Conservation (phyloP, 116 monocot species). For the Trichopus zeylanicus region DNA sequence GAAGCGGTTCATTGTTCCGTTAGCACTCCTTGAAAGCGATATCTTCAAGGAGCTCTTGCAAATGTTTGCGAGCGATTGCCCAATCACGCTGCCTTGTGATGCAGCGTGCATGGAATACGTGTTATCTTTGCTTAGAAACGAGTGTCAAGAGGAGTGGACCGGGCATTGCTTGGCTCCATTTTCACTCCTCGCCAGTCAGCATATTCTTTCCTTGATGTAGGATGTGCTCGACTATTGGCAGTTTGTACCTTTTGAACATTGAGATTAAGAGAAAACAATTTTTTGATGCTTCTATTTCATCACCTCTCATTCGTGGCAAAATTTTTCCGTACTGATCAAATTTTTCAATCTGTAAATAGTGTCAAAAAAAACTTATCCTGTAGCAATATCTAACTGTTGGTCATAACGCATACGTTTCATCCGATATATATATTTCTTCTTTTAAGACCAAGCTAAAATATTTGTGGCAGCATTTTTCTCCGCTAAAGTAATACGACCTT, state of each 20-base stretch:
- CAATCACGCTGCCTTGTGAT: conserved; percentile 26
- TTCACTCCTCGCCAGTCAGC: not conserved
- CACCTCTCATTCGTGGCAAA: too few species aligned
- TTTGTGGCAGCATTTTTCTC: too few species aligned
- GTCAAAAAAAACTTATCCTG: too few species aligned
- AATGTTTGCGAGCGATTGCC: conserved; percentile 21
- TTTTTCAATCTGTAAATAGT: too few species aligned
- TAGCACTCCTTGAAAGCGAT: not conserved
- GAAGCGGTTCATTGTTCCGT: conserved; percentile 15
- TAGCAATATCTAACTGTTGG: too few species aligned
- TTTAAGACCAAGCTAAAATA: too few species aligned
- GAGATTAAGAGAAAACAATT: too few species aligned
- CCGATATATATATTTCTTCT: too few species aligned
- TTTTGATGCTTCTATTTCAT: too few species aligned
- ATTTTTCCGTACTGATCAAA: too few species aligned
- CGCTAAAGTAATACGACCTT: too few species aligned
- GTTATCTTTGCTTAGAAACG: not conserved
- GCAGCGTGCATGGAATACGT: conserved; percentile 12
- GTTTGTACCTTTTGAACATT: not conserved
- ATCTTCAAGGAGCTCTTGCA: conserved; percentile 16
- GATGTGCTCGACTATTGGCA: not conserved
- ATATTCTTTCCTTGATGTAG: not conserved
- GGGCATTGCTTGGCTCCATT: conserved; percentile 2
- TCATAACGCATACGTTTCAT: too few species aligned
- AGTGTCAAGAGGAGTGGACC: conserved; percentile 6